Conservation (phyloP, 2,329 filamentous ascomycete species). For the Talaromyces rugulosus region DNA sequence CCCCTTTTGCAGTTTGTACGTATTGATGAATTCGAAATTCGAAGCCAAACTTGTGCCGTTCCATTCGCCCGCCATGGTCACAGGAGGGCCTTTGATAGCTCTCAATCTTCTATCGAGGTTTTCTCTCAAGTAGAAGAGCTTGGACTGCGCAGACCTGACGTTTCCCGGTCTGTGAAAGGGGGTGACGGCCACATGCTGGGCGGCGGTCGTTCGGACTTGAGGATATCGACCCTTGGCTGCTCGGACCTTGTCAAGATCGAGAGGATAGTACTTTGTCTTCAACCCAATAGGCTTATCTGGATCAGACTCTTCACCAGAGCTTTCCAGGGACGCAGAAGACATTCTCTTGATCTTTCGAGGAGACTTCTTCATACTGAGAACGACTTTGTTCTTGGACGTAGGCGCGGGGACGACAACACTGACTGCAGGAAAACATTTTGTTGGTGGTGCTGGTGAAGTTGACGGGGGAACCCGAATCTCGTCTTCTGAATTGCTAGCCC, state of each 20-base stretch:
- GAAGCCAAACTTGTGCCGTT: slow-evolving; percentile 16
- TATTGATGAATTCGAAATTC: slow-evolving; percentile 37
- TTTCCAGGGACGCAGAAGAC: not conserved
- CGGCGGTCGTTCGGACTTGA: not conserved
- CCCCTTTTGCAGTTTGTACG: slow-evolving; percentile 31
- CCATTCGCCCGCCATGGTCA: slow-evolving; percentile 20
- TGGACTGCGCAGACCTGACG: not conserved
- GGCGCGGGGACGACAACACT: not conserved
- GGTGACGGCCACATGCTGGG: not conserved
- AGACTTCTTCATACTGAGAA: not conserved
- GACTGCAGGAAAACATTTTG: not conserved
- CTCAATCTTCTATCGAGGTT: slow-evolving; percentile 22
- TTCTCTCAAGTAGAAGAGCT: slow-evolving; percentile 12
- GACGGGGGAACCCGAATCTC: not conserved
- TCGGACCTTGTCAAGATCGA: slow-evolving; percentile 5
- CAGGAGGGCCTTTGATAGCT: slow-evolving; percentile 24
- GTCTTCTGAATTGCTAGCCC: not conserved
- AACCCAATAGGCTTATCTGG: slow-evolving; percentile 3
- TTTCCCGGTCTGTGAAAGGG: not conserved
- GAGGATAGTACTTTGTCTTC: slow-evolving; percentile 10
- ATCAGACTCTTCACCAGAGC: slow-evolving; percentile 4
- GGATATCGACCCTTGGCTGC: slow-evolving; percentile 11
- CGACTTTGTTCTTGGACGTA: not conserved
- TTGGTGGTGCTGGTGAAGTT: not conserved
- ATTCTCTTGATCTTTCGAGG: slow-evolving; percentile 5